Base-by-base conservation (phyloP, 345 rosid species). In the Aethionema arabicum region DNA sequence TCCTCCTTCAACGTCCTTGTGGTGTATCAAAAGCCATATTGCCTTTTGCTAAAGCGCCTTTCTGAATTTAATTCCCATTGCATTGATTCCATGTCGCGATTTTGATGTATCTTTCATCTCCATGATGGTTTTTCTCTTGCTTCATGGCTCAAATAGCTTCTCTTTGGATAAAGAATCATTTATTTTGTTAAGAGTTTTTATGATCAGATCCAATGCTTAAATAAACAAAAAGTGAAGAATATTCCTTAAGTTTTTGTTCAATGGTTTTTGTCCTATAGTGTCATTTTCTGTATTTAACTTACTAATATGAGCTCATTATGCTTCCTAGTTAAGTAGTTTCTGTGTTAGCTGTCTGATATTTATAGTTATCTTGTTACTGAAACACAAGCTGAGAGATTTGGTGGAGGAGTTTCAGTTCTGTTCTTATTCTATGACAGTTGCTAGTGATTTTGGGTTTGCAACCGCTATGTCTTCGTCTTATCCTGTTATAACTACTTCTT, bases 391-490 rank as follows among this genome's bases (percentile, higher is more conserved):
- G 27, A 21, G 27, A 21, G 27, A 21, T 29, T 61, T 6, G 32
- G 44, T 61, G 21, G 16, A 32, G 11, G 51, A 48, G 32, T 27
- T 67, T 60, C 8, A 11, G 9, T 47, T 59, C 44, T 40, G n/a
- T 4, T 47, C 52, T 42, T 61, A 7, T 56, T 67, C 51, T 54
- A 32, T 69, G 72, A 56, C 43, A 11, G 31, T 70, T 69, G 59
- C 44, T 51, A 38, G 44, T 13, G 61, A 59, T 63, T 65, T 44
- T 40, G 56, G 67, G 27, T 53, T 65, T 52, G 59, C 70, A 68
- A 58, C 41, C 2, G 27, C 73, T 39, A 73, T 75, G 77, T 67
- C 82, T 49, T 84, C 88, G 4, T 78, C 67, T 51, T 80, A 62
- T 57, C 76, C 73, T 21, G 66, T 73, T 62, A 61, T 69, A 70